Evolutionary conservation across 441 rosid genomes (phyloP), one percentile per base, ranked within the genome.

Genomic region (Macaranga tanarius): DNA sequence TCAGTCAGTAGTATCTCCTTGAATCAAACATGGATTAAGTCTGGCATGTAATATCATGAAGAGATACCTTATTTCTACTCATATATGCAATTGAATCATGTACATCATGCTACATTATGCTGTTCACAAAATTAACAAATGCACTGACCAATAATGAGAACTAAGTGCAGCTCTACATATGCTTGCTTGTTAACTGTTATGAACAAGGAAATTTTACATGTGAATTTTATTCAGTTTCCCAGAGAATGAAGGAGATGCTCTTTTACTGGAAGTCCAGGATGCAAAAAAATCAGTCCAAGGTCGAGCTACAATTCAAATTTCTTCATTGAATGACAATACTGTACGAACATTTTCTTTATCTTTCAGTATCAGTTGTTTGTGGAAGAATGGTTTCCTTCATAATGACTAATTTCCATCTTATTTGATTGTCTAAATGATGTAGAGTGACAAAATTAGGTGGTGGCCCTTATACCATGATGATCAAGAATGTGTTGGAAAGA

Each of bases 401-500:
- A 55, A 22, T 72, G 25, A 47, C 23, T 42, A 62, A 42, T 17
- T 5, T 45, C 50, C 12, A 44, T 55, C 26, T 55, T 55, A 73
- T 70, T 31, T 67, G 58, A 65, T 72, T 66, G 20, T 56, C 54
- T 45, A 60, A 69, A 44, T 52, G 47, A 12, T 87, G 79, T 88
- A 92, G 99, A 84, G 84, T 81, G 97, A 95, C 48, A 90, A 86
- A 79, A 74, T 90, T 50, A 81, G 84, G 59, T 95, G 98, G 99
- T 95, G 98, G 95, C 92, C 96, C 34, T 81, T 92, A 76, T 84
- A 81, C 83, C 97, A 86, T 67, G 97, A 88, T 74, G 98, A 88
- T 85, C 89, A 92, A 85, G 97, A 91, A 85, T 95, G 98, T 85
- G 90, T 92, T 52, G 98, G 99, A 75, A 95, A 95, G 87, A 87